These are phyloP conservation scores for Boletus vermiculosoides DNA, from an alignment of 768 basidiomycete genomes.

Conservation along the genomic window DNA sequence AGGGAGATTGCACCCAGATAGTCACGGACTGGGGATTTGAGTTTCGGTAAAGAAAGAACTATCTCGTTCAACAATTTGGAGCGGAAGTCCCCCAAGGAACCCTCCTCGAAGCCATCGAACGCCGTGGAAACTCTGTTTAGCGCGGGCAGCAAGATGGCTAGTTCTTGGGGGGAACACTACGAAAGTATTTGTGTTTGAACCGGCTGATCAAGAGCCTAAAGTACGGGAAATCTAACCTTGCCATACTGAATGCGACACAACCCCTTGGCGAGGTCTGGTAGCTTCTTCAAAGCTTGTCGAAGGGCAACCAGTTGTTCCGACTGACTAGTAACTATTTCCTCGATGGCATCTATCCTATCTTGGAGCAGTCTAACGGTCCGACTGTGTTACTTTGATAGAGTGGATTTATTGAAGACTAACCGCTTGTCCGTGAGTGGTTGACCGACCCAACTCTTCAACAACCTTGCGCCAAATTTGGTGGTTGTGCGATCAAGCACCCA, in stretches of 20 bases:
- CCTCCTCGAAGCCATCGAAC: constrained; percentile 50
- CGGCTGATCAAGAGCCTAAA: neutral
- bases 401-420: constrained; percentile 38
- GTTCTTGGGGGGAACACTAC: constrained; percentile 82
- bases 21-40: constrained; percentile 52
- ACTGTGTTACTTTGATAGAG: neutral
- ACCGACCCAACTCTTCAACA: constrained; percentile 84
- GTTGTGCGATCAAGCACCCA: constrained; percentile 85
- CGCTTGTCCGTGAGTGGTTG: constrained; percentile 72
- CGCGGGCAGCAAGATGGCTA: constrained; percentile 70
- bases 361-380: constrained; percentile 58
- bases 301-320: constrained; percentile 65
- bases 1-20: constrained; percentile 58
- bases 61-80: constrained; percentile 71
- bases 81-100: constrained; percentile 53
- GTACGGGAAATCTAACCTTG: constrained; percentile 51
- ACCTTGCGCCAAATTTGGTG: constrained; percentile 84
- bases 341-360: constrained; percentile 78
- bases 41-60: constrained; percentile 61
- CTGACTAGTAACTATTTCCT: constrained; percentile 68
- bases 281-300: constrained; percentile 62
- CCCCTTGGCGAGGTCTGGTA: constrained; percentile 89
- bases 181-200: neutral
- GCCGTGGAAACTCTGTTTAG: constrained; percentile 68
- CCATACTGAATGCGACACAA: constrained; percentile 89